These are phyloP conservation scores for Heliocybe sulcata DNA, from an alignment of 1,284 basidiomycete species.

Conservation along the genomic window DNA sequence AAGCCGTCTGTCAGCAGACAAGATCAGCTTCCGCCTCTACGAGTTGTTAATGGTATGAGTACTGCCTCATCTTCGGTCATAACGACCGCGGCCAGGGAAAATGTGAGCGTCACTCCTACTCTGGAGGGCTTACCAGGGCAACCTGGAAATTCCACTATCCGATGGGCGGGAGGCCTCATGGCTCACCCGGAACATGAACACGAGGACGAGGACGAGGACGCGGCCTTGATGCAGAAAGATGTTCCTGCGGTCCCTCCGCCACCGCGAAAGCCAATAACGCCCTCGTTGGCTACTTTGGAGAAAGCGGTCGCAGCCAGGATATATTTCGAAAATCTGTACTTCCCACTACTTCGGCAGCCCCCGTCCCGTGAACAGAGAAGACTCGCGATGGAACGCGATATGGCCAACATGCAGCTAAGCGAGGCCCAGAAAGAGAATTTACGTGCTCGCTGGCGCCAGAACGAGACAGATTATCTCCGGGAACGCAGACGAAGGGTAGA, in stretches of 20 bases:
- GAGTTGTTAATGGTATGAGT: conserved; percentile 80
- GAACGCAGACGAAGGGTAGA: conserved; percentile 80
- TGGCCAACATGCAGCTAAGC: conserved; percentile 65
- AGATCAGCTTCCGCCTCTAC: conserved; percentile 46
- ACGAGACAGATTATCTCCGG: conserved; percentile 86
- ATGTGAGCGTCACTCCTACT: conserved; percentile 36
- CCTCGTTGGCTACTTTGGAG: conserved; percentile 87
- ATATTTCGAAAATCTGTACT: conserved; percentile 96
- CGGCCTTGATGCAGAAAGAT: conserved; percentile 17
- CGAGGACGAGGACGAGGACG: conserved; percentile 33
- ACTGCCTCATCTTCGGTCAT: conserved; percentile 56
- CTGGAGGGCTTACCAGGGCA: conserved; percentile 51
- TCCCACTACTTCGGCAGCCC: conserved; percentile 80
- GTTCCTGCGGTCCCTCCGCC: conserved; percentile 28
- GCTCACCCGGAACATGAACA: conserved; percentile 59
- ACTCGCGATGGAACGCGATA: conserved; percentile 82
- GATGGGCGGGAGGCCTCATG: conserved; percentile 50
- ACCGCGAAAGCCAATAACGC: conserved; percentile 54
- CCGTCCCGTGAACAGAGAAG: conserved; percentile 81
- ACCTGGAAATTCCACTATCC: conserved; percentile 53
- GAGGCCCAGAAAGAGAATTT: conserved; percentile 68
- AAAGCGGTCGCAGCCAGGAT: conserved; percentile 89
- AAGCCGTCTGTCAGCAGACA: conserved; percentile 48
- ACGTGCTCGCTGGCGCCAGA: conserved; percentile 73
- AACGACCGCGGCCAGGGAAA: conserved; percentile 66